Base-by-base conservation (phyloP, 2,329 filamentous ascomycete genomes). In the Rosellinia necatrix region DNA sequence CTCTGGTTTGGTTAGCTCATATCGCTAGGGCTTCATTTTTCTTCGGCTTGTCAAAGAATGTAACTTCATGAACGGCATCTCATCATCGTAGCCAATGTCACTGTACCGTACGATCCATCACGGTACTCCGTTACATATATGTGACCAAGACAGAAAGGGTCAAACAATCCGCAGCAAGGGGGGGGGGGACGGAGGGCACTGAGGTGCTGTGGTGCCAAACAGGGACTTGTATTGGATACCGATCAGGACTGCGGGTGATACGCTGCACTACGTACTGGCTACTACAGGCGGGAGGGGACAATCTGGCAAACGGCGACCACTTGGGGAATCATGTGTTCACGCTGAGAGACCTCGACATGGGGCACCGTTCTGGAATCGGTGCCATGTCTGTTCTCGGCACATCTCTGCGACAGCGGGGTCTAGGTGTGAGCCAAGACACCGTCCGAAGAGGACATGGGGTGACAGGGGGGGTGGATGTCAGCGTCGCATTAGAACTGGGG, bases 311-410 rank as follows among this genome's bases (percentile, higher is more conserved):
- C n/a, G 32, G 34, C n/a, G 22, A n/a, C 15, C 13, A 35, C 38
- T 35, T 43, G 17, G n/a, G n/a, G 24, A 41, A 49, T 49, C 47
- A 49, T 32, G 47, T 41, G 47, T 32, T 49, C 25, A 40, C 15
- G 37, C 41, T 6, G 27, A 6, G 15, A 32, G 24, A 12, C 35
- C n/a, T n/a, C 24, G 19, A 41, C 25, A 49, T 34, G 15, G 37
- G 35, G 19, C 7, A n/a, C n/a, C 17, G n/a, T 41, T 24, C 4
- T 25, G 19, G 19, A 13, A 38, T n/a, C n/a, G 6, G 19, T 41
- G 15, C 47, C 35, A 44, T 32, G 19, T 25, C 10, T 13, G 10
- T 25, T 9, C n/a, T 19, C 19, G 32, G 47, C 27, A 50, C 17
- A 50, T 34, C 19, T 34, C 3, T n/a, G 15, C 32, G 34, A 24